Evolutionary conservation across 2,329 filamentous ascomycete species (phyloP).

Genomic region (Corniculantispora saksenae): DNA sequence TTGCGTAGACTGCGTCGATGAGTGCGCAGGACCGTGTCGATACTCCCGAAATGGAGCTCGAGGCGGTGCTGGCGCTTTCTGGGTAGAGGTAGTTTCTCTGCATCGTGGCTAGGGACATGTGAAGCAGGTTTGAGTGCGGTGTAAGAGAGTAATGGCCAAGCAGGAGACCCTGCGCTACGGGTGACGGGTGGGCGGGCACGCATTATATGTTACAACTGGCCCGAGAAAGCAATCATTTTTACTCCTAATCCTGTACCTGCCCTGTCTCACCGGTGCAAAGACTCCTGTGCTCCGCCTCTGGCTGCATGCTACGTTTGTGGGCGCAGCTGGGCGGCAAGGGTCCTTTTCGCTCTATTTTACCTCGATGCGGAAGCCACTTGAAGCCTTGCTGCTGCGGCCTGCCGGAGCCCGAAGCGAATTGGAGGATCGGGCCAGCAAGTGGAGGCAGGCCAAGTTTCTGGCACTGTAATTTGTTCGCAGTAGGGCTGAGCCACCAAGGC

Average conservation of each 20-base stretch:
- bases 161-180: background rate
- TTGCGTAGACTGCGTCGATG: conserved; percentile 11
- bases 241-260: background rate
- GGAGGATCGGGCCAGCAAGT: conserved; percentile 1
- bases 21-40: conserved; percentile 14
- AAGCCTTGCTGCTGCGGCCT: conserved; percentile 9
- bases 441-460: background rate
- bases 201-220: conserved; percentile 3
- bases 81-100: conserved; percentile 12
- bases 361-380: conserved; percentile 12
- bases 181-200: background rate
- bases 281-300: conserved; percentile 15
- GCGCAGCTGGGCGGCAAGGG: conserved; percentile 10
- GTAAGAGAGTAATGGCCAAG: background rate
- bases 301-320: background rate
- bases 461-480: background rate
- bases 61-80: conserved; percentile 2
- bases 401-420: conserved; percentile 1
- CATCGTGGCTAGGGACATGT: background rate
- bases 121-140: background rate
- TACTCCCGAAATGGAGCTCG: conserved; percentile 14
- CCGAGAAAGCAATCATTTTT: conserved; percentile 5
- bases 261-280: conserved; percentile 13
- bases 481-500: conserved; percentile 18
- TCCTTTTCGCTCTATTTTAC: conserved; percentile 1